Evolutionary conservation across 768 basidiomycete species (phyloP), one percentile per base, ranked within the genome.

Genomic region (Boletus vermiculosoides): DNA sequence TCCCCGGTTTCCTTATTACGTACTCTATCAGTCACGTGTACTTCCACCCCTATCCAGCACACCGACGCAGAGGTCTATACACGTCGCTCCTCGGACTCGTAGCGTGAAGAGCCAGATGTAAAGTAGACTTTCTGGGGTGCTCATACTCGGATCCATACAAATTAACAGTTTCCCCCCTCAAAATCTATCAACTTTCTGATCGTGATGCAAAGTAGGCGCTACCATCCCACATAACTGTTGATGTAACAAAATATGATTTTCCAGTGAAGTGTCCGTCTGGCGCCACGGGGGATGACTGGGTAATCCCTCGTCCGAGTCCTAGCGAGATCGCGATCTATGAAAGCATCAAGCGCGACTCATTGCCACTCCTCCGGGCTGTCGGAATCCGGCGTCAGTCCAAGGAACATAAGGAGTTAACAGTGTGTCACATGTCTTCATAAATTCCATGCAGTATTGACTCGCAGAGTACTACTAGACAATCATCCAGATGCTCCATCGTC

Each of bases 1-100:
- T 18, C 31, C 25, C 6, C 13, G 30, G 42, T 12, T 31, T 31
- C 30, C 28, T 15, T 18, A 10, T 52, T 64, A 50, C 49, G 37
- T 36, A 64, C 50, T 10, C 39, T 39, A 51, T 57, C 55, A 10
- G 57, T 66, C 61, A 66, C 65, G 64, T 63, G 61, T 30, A 6
- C 28, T 4, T 28, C 28, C 28, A n/a, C 28, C 28, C 4, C 25
- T 25, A 25, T 25, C 3, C 25, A 30, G 28, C 6, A 30, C 28
- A 30, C 6, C 1, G 28, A 30, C 1, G 9, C 30, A 30, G 9
- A 30, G 30, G 30, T 30, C 1, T 18, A 37, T 16, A 52, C 2
- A 28, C 4, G 54, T 39, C 45, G 5, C 16, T 5, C 49, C 34
- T 34, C 6, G 31, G 3, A 5, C 13, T 10, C 2, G 12, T 15